These are phyloP conservation scores for Trapa incisa DNA, from an alignment of 345 rosid genomes.

Conservation along the genomic window DNA sequence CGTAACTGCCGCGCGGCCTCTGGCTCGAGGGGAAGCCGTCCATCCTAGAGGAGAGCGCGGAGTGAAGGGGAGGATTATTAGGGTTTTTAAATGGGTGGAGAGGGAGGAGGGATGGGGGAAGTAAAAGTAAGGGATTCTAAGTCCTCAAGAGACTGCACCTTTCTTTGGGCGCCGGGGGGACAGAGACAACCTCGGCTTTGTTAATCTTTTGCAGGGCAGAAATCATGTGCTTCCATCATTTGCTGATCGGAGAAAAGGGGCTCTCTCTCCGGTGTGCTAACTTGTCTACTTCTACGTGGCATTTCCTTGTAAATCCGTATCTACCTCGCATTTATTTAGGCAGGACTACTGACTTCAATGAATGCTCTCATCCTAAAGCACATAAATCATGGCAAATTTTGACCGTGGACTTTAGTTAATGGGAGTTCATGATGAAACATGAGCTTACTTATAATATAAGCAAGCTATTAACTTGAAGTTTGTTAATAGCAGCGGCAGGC, in stretches of 20 bases:
- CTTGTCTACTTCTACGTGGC: too few relatives aligned
- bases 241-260: background rate
- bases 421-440: background rate
- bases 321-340: too few relatives aligned
- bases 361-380: too few relatives aligned
- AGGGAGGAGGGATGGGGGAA: background rate
- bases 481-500: background rate
- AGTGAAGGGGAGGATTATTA: background rate
- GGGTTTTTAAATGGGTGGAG: background rate
- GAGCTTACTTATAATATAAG: background rate
- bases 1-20: conserved; percentile 1
- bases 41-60: background rate
- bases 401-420: too few relatives aligned
- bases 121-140: background rate
- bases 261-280: too few relatives aligned
- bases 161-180: background rate
- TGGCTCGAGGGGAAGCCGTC: conserved; percentile 5
- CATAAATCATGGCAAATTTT: too few relatives aligned
- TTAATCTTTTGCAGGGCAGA: background rate
- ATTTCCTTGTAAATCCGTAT: too few relatives aligned
- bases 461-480: background rate
- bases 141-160: background rate
- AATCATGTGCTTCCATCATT: too few relatives aligned
- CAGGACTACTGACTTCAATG: too few relatives aligned
- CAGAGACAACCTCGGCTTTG: conserved; percentile 6